Base-by-base conservation (phyloP, 1,284 basidiomycete species). In the Cutaneotrichosporon cutaneum region DNA sequence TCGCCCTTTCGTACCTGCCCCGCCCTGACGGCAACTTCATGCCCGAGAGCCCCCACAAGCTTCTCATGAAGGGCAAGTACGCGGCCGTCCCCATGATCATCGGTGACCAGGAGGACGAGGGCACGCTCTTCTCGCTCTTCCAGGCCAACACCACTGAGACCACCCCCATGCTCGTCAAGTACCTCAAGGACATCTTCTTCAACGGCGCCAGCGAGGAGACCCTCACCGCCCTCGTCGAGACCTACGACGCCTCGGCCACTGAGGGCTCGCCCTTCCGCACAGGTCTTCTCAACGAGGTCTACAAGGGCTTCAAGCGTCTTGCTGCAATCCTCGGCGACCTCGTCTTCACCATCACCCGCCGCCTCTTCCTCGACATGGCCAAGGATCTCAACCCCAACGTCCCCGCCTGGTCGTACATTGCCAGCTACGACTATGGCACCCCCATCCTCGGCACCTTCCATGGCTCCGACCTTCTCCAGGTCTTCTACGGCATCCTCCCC, bases 1-100 rank as follows among this genome's bases (percentile, higher is more conserved):
- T 67, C 14, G 59, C 62, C 71, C 66, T 21, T 72, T 84, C 55
- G 0, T 86, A 82, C 82, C 63, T 81, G 21, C 85, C 84, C 45
- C 78, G 83, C 5, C 81, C 81, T 9, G 85, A 86, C 63, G 85
- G 85, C 0, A 74, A 77, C 0, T 82, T 85, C 70, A 65, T 86
- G 39, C 80, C 78, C 0, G 81, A 81, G 22, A 72, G 80, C 58
- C 82, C 84, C 44, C 56, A 68, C 50, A 32, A 44, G n/a, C 56
- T 67, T 2, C 36, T 59, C 44, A 27, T 36, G 27, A 18, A 44
- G 27, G 33, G 30, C 39, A 56, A 57, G 44, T 64, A 62, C 45
- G 66, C 63, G 2, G 55, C 59, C 3, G 61, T 67, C 6, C 63
- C 66, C 24, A 58, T 67, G 50, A 63, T 65, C 54, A 63, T 66